Evolutionary conservation across 305 asterid genomes (phyloP).

Genomic region (Stenogyne calaminthoides): DNA sequence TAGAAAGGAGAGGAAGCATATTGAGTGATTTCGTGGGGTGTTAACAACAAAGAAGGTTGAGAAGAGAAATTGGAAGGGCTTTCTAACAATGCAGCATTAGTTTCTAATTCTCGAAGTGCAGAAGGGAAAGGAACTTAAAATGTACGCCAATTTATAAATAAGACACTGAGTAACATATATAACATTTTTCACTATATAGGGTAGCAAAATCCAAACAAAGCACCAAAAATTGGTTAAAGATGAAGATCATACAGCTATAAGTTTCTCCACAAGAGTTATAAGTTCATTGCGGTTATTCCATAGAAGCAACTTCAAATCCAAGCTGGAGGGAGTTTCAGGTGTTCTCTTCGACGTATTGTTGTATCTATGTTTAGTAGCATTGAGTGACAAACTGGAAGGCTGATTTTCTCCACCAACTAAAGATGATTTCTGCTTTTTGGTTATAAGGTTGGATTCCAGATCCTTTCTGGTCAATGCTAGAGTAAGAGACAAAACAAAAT

Average conservation of each 20-base stretch:
- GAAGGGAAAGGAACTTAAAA: background rate
- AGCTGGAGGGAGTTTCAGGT: constrained; percentile 42
- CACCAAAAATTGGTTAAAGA: constrained; percentile 18
- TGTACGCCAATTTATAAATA: background rate
- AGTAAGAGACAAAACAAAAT: constrained; percentile 69
- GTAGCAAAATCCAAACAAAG: constrained; percentile 18
- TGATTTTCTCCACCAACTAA: constrained; percentile 37
- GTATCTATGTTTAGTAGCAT: constrained; percentile 40
- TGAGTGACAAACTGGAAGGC: constrained; percentile 37
- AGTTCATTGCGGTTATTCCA: constrained; percentile 73
- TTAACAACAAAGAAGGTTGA: no score
- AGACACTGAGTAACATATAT: background rate
- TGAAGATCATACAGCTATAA: constrained; percentile 62
- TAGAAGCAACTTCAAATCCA: constrained; percentile 70
- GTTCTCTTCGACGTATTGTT: constrained; percentile 41
- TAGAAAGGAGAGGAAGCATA: background rate
- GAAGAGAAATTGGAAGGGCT: background rate
- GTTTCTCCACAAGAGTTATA: constrained; percentile 68
- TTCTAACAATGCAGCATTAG: background rate
- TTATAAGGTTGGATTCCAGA: constrained; percentile 38
- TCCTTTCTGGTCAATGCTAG: constrained; percentile 68
- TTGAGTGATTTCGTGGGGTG: background rate
- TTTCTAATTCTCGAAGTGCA: background rate
- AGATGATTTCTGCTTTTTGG: constrained; percentile 49
- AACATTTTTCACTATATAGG: constrained; percentile 7